Evolutionary conservation across 139 green algal species (phyloP).

Genomic region (Prasinococcaceae sp.): DNA sequence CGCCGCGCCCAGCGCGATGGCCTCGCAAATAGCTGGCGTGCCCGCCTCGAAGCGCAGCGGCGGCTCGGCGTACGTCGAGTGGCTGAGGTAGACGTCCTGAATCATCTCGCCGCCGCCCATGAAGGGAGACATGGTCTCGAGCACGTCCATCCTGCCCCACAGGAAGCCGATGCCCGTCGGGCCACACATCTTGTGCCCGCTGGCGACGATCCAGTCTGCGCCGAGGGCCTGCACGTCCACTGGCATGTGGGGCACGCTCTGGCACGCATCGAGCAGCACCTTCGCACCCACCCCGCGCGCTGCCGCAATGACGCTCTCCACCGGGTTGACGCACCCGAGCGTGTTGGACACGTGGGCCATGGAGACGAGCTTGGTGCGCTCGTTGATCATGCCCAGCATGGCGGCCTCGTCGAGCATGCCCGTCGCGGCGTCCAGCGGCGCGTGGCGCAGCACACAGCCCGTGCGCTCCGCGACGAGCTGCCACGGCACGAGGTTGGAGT

Average conservation of each 20-base stretch:
- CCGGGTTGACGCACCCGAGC: constrained; percentile 29
- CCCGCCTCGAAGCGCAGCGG: constrained; percentile 88
- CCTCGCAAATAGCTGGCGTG: constrained; percentile 86
- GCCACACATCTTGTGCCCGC: constrained; percentile 90
- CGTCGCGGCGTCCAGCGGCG: constrained; percentile 7
- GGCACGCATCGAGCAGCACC: constrained; percentile 90
- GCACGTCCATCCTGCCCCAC: constrained; percentile 71
- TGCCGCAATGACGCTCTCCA: constrained; percentile 36
- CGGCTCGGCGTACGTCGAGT: constrained; percentile 79
- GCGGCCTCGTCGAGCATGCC: constrained; percentile 38
- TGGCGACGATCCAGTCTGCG: constrained; percentile 87
- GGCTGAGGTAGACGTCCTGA: constrained; percentile 74
- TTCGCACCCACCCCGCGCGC: constrained; percentile 48
- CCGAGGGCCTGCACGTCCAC: constrained; percentile 77
- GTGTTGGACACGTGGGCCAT: constrained; percentile 90
- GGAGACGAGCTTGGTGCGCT: constrained; percentile 60
- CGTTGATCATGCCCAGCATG: constrained; percentile 33
- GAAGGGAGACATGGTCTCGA: constrained; percentile 84
- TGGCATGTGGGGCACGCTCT: constrained; percentile 88
- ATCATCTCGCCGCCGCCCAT: constrained; percentile 99
- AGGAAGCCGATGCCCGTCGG: constrained; percentile 96
- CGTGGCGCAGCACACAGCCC: constrained; percentile 58
- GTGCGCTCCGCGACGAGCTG: constrained; percentile 74
- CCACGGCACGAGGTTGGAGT: constrained; percentile 97
- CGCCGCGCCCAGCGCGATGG: constrained; percentile 55